Evolutionary conservation across 2,329 filamentous ascomycete species (phyloP).

Genomic region (Aspergillus flavus): DNA sequence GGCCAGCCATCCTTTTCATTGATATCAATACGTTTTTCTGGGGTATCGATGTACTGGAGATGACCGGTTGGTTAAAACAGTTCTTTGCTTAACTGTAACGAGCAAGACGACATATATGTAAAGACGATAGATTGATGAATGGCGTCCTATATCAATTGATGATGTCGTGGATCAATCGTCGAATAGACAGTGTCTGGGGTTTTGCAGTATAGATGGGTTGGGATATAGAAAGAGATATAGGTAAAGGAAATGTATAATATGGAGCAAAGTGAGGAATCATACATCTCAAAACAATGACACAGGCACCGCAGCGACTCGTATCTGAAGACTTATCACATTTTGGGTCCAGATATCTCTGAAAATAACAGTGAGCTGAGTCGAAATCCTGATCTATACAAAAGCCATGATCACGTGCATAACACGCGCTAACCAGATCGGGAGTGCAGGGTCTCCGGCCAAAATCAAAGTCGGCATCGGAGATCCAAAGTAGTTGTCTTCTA

Average conservation of each 20-base stretch:
- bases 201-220: not conserved
- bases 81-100: not conserved
- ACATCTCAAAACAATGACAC: not conserved
- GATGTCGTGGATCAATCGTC: not conserved
- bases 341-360: not conserved
- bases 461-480: conserved; percentile 31
- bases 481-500: conserved; percentile 23
- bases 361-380: not conserved
- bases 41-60: not conserved
- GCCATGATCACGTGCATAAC: conserved; percentile 18
- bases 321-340: not conserved
- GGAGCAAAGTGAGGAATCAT: no score
- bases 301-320: not conserved
- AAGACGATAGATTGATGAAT: not conserved
- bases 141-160: not conserved
- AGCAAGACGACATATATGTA: not conserved
- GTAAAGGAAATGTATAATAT: not conserved
- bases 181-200: not conserved
- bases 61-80: not conserved
- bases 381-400: conserved; percentile 14
- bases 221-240: not conserved
- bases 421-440: conserved; percentile 21
- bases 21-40: not conserved
- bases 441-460: conserved; percentile 31
- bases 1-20: not conserved